Percentiles rank a stretch among this genome's conserved stretches.
phyloP scores from a whole-genome alignment of 768 basidiomycete species.

The Psilocybe cubensis region DNA sequence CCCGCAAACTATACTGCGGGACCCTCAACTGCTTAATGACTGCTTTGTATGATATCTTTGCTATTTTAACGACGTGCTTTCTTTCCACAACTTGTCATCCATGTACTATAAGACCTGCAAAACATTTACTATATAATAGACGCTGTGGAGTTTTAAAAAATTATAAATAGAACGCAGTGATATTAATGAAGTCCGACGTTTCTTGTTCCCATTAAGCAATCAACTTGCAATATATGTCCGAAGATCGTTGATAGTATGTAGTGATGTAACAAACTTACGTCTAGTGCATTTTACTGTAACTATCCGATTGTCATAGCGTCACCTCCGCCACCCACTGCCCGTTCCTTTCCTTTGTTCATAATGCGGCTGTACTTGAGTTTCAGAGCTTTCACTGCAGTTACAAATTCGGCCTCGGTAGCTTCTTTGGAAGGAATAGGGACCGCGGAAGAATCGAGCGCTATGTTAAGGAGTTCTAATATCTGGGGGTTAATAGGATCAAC shows the following conservation, averaged over 20 bases:
- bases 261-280: background rate
- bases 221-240: background rate
- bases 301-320: slow-evolving; percentile 26
- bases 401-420: slow-evolving; percentile 29
- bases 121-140: background rate
- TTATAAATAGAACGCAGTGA: background rate
- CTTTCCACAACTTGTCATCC: background rate
- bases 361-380: slow-evolving; percentile 35
- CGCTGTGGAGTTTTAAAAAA: no score
- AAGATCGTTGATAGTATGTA: background rate
- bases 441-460: slow-evolving; percentile 66
- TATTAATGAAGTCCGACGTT: background rate
- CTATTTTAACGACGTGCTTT: background rate
- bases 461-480: slow-evolving; percentile 78
- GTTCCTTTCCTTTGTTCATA: slow-evolving; percentile 32
- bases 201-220: background rate
- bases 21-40: slow-evolving; percentile 6
- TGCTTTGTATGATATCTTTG: background rate
- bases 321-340: slow-evolving; percentile 19
- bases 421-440: slow-evolving; percentile 19
- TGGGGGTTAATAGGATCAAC: slow-evolving; percentile 84
- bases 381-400: slow-evolving; percentile 30
- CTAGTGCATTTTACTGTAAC: background rate
- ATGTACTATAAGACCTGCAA: background rate
- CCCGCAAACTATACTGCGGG: slow-evolving; percentile 10